phyloP scores from a whole-genome alignment of 106 monocot species.

The Apostasia shenzhenica region DNA sequence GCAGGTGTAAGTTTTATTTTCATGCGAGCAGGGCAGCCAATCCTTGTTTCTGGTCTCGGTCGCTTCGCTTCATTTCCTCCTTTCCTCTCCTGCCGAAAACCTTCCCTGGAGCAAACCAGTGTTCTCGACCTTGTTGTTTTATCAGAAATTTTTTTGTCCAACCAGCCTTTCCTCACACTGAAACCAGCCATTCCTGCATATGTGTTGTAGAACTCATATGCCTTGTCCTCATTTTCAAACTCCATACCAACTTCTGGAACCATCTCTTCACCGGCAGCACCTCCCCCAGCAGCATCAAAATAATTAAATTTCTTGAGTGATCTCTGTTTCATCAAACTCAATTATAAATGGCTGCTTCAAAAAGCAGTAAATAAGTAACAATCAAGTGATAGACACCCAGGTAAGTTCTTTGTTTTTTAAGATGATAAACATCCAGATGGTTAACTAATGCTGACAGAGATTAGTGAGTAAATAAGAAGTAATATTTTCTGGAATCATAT shows the following conservation, averaged over 20 bases:
- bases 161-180: constrained; percentile 15
- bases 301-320: constrained; percentile 15
- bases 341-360: constrained; percentile 3
- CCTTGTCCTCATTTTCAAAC: constrained; percentile 22
- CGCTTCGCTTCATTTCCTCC: constrained; percentile 16
- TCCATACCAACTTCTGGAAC: constrained; percentile 26
- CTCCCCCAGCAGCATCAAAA: constrained; percentile 6
- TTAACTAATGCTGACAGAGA: too few species aligned
- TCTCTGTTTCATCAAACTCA: constrained; percentile 8
- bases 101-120: constrained; percentile 21
- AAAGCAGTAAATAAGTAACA: neutral
- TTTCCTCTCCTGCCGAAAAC: constrained; percentile 13
- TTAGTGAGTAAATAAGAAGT: neutral
- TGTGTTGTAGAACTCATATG: constrained; percentile 28
- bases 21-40: constrained; percentile 27
- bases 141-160: constrained; percentile 6
- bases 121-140: constrained; percentile 14
- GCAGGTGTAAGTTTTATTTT: constrained; percentile 9
- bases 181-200: constrained; percentile 25
- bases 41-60: constrained; percentile 18
- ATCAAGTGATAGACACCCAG: neutral
- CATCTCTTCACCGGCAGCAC: neutral
- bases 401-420: neutral
- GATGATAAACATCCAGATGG: too few species aligned
- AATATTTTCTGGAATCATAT: neutral